Conservation (phyloP, 495 filamentous ascomycete genomes). For the Lophiotrema nucula region DNA sequence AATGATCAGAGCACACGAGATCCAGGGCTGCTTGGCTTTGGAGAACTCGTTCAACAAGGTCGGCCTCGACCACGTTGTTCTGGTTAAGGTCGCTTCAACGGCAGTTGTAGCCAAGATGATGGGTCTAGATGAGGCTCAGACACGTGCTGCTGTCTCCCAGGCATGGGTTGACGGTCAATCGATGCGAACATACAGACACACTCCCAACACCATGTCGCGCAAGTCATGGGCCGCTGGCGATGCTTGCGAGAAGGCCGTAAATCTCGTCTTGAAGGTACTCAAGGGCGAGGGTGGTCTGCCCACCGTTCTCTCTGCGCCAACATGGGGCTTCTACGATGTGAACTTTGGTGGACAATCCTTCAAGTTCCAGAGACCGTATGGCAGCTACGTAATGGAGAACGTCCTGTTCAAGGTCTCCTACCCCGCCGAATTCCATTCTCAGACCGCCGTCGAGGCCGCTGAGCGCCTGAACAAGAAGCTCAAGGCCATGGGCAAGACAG, state of each 20-base stretch:
- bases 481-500: conserved; percentile 80
- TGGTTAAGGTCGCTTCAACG: conserved; percentile 95
- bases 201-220: conserved; percentile 97
- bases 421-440: conserved; percentile 98
- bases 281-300: conserved; percentile 87
- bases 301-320: conserved; percentile 87
- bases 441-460: conserved; percentile 94
- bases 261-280: conserved; percentile 89
- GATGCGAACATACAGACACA: conserved; percentile 93
- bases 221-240: conserved; percentile 99
- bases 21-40: conserved; percentile 93
- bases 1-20: conserved; percentile 99
- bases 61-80: conserved; percentile 92
- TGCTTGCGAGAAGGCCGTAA: conserved; percentile 94
- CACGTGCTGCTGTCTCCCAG: conserved; percentile 91
- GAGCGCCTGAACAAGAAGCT: conserved; percentile 82
- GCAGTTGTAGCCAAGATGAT: conserved; percentile 94
- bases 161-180: conserved; percentile 96
- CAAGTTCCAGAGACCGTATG: conserved; percentile 91
- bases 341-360: conserved; percentile 89
- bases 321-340: conserved; percentile 98
- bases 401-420: conserved; percentile 99
- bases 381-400: conserved; percentile 99
- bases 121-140: conserved; percentile 83
- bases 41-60: conserved; percentile 99